Evolutionary conservation across 805 yeast species (phyloP), one percentile per base, ranked within the genome.

Genomic region (Diddensiella santjacobensis): DNA sequence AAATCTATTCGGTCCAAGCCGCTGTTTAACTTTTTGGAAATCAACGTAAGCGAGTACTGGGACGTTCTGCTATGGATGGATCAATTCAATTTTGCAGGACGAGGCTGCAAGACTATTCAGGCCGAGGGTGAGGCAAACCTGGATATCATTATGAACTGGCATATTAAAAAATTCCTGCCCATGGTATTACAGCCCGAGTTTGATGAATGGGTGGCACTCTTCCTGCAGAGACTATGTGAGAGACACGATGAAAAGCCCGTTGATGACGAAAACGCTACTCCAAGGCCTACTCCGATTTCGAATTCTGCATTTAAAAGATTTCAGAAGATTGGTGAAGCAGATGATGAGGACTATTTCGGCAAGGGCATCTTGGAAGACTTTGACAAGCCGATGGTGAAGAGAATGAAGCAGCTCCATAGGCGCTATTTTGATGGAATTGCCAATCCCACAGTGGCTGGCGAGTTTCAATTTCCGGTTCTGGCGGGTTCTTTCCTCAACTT

Each of bases 1-100:
- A 83, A 84, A 55, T 81, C 95, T 1, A 80, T 87, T 2, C 73
- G 96, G 58, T 73, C 88, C 0, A 85, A 82, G 57, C 91, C 95
- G 0, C 66, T 89, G 55, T 93, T 93, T 69, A 80, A 83, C 56
- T 89, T 81, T 63, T 69, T 93, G 56, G 97, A 90, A 56, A 67
- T 93, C 54, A 68, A 71, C 18, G 83, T 91, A 37, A 75, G 72
- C 10, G 81, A 80, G 58, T 89, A 87, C 61, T 93, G 99, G 99
- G 97, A 93, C 63, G 60, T 84, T n/a, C 69, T 93, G 54, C 69
- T 93, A 1, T 95, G 97, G 98, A 86, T 91, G 95, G 96, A 93
- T 63, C 82, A 84, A 57, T 79, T 78, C 58, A 93, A 93, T 61
- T 89, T 74, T 65, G 85, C 95, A 38, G 99, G 99, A 4, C 64